A percentile compares a stretch with the other conserved stretches of the same genome.
Conservation (phyloP, 805 yeast genomes). For the Pichia insulana region DNA sequence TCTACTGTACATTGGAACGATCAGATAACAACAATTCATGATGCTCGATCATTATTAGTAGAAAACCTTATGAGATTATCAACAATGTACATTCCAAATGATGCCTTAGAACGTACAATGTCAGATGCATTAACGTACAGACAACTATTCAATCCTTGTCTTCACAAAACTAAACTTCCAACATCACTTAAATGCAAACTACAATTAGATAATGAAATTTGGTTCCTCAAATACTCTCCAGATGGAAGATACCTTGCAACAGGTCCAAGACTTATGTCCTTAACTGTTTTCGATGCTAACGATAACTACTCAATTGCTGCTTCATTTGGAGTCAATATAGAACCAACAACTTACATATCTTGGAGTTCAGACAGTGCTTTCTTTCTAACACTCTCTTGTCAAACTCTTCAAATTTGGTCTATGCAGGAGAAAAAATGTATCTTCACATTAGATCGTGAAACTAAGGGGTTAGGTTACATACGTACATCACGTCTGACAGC, state of each 20-base stretch:
- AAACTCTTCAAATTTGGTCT: constrained; percentile 44
- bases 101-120: constrained; percentile 41
- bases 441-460: constrained; percentile 5
- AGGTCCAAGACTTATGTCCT: too few species aligned
- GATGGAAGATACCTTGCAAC: constrained; percentile 71
- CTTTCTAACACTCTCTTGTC: constrained; percentile 63
- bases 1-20: constrained; percentile 8
- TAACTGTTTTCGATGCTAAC: constrained; percentile 57
- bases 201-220: constrained; percentile 65
- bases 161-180: constrained; percentile 28
- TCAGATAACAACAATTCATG: background rate
- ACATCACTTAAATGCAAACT: constrained; percentile 38
- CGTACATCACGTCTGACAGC: constrained; percentile 8
- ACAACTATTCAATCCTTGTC: constrained; percentile 19
- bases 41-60: constrained; percentile 34
- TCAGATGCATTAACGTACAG: constrained; percentile 45
- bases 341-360: constrained; percentile 53
- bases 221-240: constrained; percentile 75
- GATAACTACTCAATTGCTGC: constrained; percentile 33
- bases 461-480: background rate
- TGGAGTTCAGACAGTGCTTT: constrained; percentile 71
- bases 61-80: constrained; percentile 36
- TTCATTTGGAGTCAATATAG: constrained; percentile 36
- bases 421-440: constrained; percentile 7
- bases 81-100: constrained; percentile 37